Conservation (phyloP, 176 grass and related monocot genomes). For the Rhynchospora pubera region DNA sequence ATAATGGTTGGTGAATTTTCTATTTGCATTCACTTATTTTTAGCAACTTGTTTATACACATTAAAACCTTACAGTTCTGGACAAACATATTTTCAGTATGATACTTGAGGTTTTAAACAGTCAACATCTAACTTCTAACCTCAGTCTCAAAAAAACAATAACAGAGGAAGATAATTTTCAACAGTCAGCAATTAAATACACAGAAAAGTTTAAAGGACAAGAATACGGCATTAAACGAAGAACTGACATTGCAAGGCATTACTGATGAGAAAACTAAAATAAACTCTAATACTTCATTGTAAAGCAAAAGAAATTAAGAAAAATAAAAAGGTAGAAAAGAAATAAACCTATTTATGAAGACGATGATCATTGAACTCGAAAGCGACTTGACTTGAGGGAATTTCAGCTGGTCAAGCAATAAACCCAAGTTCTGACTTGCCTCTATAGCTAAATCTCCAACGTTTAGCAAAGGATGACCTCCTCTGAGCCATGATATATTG, state of each 20-base stretch:
- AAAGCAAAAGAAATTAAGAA: not conserved
- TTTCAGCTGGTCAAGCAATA: slow-evolving; percentile 84
- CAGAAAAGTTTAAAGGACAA: not conserved
- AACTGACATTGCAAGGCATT: slow-evolving; percentile 6
- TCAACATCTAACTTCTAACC: not conserved
- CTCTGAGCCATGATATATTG: slow-evolving; percentile 87
- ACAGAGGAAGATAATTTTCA: not conserved
- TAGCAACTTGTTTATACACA: not conserved
- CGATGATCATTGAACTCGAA: slow-evolving; percentile 79
- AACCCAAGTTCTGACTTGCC: slow-evolving; percentile 85
- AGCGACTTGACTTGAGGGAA: slow-evolving; percentile 77
- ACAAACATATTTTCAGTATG: not conserved
- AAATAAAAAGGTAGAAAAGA: slow-evolving; percentile 3
- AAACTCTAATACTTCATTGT: not conserved
- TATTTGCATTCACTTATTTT: not conserved
- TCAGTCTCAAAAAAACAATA: slow-evolving; percentile 1
- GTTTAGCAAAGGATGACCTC: slow-evolving; percentile 84
- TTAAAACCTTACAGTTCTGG: not conserved
- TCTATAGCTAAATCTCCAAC: slow-evolving; percentile 78
- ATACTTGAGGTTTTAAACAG: not conserved
- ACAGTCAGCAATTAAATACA: not conserved
- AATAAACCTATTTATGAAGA: slow-evolving; percentile 72
- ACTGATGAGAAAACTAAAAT: slow-evolving; percentile 1
- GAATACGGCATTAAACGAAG: not conserved
- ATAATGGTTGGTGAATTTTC: not conserved